Conservation (phyloP, 2,329 filamentous ascomycete genomes). For the Colletotrichum ledebouriae region DNA sequence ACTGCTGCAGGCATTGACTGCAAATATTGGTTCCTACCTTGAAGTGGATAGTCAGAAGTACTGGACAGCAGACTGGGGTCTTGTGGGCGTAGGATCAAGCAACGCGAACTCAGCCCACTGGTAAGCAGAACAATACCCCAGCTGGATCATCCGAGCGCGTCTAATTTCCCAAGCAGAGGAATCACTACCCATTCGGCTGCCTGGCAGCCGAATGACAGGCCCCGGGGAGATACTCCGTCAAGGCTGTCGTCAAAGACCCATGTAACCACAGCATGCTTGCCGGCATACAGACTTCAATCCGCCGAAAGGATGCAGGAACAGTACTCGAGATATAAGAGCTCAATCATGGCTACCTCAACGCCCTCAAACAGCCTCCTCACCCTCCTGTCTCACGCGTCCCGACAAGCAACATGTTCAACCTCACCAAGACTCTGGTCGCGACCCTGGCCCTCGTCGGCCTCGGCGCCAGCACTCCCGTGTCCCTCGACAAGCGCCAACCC, state of each 20-base stretch:
- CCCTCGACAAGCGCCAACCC: constrained; percentile 22
- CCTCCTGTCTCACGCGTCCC: neutral
- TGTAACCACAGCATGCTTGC: neutral
- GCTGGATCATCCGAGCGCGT: neutral
- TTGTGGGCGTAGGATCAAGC: constrained; percentile 5
- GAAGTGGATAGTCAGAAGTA: no score
- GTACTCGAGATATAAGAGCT: neutral
- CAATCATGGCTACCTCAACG: neutral
- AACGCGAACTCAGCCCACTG: neutral
- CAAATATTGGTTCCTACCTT: no score
- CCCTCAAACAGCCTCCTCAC: neutral
- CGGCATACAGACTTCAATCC: neutral
- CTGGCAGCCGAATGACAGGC: constrained; percentile 5
- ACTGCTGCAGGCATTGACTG: no score
- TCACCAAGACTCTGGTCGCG: constrained; percentile 9
- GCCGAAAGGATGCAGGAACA: neutral
- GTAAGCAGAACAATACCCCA: constrained; percentile 1
- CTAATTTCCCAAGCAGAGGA: neutral
- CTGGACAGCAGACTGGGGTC: neutral
- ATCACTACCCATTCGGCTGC: neutral
- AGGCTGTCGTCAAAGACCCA: neutral
- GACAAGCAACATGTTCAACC: constrained; percentile 16
- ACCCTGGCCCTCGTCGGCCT: constrained; percentile 24
- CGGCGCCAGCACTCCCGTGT: constrained; percentile 21
- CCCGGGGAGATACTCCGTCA: neutral